These are phyloP conservation scores for Fusarium avenaceum DNA, from an alignment of 2,329 filamentous ascomycete species.

Conservation along the genomic window DNA sequence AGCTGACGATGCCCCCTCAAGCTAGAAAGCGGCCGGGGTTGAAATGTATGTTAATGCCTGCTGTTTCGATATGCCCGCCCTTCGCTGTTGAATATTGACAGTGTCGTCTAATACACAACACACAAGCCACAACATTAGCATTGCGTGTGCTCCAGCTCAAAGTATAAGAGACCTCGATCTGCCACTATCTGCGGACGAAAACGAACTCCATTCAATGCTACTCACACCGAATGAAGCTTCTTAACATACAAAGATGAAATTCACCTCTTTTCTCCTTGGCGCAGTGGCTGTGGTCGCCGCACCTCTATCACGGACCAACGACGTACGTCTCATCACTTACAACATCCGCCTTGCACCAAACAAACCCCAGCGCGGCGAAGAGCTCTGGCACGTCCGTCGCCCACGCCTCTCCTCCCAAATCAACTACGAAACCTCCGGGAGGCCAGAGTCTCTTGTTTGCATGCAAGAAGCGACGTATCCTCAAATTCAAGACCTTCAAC, in stretches of 20 bases:
- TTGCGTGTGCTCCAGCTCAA: neutral
- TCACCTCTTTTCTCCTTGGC: slow-evolving; percentile 23
- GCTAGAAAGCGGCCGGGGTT: neutral
- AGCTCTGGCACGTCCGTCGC: slow-evolving; percentile 67
- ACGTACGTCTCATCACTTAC: slow-evolving; percentile 70
- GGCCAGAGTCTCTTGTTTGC: slow-evolving; percentile 68
- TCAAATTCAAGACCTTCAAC: slow-evolving; percentile 70
- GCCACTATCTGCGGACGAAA: neutral
- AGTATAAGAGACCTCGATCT: no score
- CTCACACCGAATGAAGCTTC: neutral
- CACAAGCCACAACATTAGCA: neutral
- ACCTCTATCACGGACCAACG: slow-evolving; percentile 29
- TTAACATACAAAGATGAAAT: slow-evolving; percentile 35
- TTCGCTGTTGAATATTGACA: neutral
- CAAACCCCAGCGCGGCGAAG: slow-evolving; percentile 64
- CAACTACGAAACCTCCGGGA: slow-evolving; percentile 61
- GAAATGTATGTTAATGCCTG: neutral
- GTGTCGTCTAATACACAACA: neutral
- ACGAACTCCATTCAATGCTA: neutral
- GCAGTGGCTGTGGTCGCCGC: slow-evolving; percentile 25
- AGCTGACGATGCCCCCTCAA: slow-evolving; percentile 7
- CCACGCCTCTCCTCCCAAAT: slow-evolving; percentile 67
- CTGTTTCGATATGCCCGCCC: neutral
- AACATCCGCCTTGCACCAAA: slow-evolving; percentile 74
- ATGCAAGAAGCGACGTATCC: slow-evolving; percentile 74